Base-by-base conservation (phyloP, 805 yeast species). In the Metschnikowia baotianmanensis region DNA sequence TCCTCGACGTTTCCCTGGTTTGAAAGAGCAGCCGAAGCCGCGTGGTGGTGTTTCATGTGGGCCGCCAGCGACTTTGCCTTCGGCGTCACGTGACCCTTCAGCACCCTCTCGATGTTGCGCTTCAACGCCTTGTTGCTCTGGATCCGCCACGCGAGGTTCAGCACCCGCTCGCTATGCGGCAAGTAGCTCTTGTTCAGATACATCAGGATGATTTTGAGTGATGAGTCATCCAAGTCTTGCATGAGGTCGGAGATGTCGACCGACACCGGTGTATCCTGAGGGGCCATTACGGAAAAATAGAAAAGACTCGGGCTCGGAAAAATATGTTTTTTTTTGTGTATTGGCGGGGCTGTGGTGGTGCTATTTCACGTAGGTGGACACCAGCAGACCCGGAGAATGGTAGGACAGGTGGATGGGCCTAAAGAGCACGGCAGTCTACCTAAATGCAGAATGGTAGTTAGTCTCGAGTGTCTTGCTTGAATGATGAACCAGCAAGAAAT, bases 81-180 rank as follows among this genome's bases (percentile, higher is more conserved):
- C 16, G 23, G 5, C 13, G 34, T 13, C 25, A 27, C 23, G 23
- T 28, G 34, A 4, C 19, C 41, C 21, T 31, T 48, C 22, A 30
- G 13, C 9, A 29, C 44, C 16, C 39, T 24, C n/a, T 21, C 30
- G 33, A 33, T 33, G 13, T 24, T 36, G 29, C 41, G 38, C 25
- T 38, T 39, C 39, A 63, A 26, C 27, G 59, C 18, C 45, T 69
- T 69, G 29, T 54, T 55, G 50, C 66, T 69, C 35, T 70, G 72
- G 41, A 70, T 68, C 40, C 75, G 56, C 74, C 74, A 69, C 6
- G 75, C 74, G 12, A 70, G 61, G 51, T 70, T 70, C 27, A 65
- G 55, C 20, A 70, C 67, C 30, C 75, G 53, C 42, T 66, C 58
- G 46, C 62, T 66, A 48, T 70, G 69, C 7, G 75, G 75, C 36